A percentile compares a stretch with the other conserved stretches of the same genome.
These are phyloP conservation scores for Steccherinum ochraceum DNA, from an alignment of 768 basidiomycete genomes.

Conservation along the genomic window DNA sequence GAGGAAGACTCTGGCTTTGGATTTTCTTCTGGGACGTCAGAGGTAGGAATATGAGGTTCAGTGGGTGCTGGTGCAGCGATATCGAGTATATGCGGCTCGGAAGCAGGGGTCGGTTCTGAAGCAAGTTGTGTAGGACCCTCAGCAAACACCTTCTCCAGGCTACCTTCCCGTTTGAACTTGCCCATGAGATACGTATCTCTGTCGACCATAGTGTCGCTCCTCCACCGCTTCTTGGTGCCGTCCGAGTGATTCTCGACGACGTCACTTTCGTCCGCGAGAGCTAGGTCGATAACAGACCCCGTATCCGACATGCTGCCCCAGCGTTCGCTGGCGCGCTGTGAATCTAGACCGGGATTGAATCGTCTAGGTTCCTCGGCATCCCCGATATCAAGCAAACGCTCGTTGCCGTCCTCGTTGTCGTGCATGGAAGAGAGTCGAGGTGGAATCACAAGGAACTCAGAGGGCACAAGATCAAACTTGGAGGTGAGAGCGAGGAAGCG, in stretches of 20 bases:
- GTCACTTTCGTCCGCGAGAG: background rate
- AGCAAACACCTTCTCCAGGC: background rate
- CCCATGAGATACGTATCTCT: background rate
- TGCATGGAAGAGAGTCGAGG: constrained; percentile 27
- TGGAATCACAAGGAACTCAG: constrained; percentile 81
- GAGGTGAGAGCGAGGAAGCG: constrained; percentile 82
- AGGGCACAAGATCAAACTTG: constrained; percentile 75
- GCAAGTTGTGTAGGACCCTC: background rate
- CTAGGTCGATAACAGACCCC: constrained; percentile 1
- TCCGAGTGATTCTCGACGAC: background rate
- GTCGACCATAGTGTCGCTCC: constrained; percentile 63
- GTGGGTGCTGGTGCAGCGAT: background rate
- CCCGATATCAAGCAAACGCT: background rate
- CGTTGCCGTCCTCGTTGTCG: constrained; percentile 17
- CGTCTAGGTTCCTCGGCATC: background rate
- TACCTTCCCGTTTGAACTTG: background rate
- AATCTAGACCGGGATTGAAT: background rate
- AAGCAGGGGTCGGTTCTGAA: background rate
- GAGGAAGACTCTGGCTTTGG: background rate
- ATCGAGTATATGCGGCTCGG: background rate
- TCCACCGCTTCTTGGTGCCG: constrained; percentile 9
- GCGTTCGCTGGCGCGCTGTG: background rate
- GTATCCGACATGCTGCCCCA: background rate
- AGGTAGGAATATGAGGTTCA: background rate
- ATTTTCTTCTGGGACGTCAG: background rate